Base-by-base conservation (phyloP, 441 rosid species). In the Euphorbia corollata region DNA sequence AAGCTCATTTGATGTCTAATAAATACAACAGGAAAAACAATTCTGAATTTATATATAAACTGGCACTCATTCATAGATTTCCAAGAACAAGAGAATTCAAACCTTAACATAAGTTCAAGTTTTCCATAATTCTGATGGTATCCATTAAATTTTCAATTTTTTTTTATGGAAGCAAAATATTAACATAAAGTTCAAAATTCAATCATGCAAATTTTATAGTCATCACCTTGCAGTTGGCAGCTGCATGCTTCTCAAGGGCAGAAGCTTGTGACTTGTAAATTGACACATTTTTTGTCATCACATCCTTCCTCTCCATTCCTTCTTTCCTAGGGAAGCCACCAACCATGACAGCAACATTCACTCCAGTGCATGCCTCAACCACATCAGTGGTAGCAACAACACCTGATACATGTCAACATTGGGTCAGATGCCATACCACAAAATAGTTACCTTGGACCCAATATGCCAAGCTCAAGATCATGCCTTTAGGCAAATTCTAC, bases 291-390 rank as follows among this genome's bases (percentile, higher is more conserved):
- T 88, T 90, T 0, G 97, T 74, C 96, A 92, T 90, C 24, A 90
- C 97, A 80, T 92, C 98, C 77, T 92, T 92, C 74, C 97, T 88
- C 77, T 92, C 98, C 97, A 92, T 90, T 23, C 98, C 97, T 81
- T 92, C 98, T 67, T 92, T 90, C 74, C 98, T 85, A 0, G 96
- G 97, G 85, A 90, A 92, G 19, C 98, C 98, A 76, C 96, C 98
- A 55, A 90, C 97, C 98, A 92, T 92, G 74, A 92, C 84, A 15
- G 97, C 98, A 78, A 92, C 45, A n/a, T 67, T 85, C 67, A 92
- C 98, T 45, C 89, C 90, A 57, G 90, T 88, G 86, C 98, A 92
- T n/a, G 94, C 98, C 79, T 92, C 98, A 64, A 92, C 83, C 47
- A 67, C 97, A 73, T 92, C 97, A 54, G 97, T 90, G 43, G 97